phyloP scores from a whole-genome alignment of 148 eudicot species.

The Vaccinium vitisidaea region DNA sequence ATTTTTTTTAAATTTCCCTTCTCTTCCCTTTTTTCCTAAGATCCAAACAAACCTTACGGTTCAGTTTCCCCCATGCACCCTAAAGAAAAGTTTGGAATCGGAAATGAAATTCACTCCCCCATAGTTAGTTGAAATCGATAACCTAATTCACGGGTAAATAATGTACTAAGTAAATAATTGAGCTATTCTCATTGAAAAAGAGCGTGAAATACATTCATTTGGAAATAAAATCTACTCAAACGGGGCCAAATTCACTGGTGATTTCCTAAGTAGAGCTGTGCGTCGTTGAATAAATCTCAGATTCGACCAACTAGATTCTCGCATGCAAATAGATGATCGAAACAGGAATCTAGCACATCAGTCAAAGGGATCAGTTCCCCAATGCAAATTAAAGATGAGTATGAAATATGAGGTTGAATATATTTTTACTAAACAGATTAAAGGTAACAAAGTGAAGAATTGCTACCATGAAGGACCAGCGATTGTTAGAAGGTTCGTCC shows the following conservation, averaged over 20 bases:
- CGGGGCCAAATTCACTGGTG: not conserved
- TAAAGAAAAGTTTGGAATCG: not conserved
- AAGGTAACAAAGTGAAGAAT: not conserved
- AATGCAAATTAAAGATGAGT: not conserved
- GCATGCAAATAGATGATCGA: conserved; percentile 1
- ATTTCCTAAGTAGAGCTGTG: not conserved
- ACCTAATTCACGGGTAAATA: not conserved
- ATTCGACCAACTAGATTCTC: not conserved
- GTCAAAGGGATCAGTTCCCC: not conserved
- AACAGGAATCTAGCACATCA: not conserved
- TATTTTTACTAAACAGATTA: conserved; percentile 10
- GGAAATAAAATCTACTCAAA: not conserved
- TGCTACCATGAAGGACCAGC: conserved; percentile 74
- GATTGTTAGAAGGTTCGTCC: conserved; percentile 67
- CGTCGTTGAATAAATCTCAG: not conserved
- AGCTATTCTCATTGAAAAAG: not conserved
- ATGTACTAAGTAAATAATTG: not conserved
- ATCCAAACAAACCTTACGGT: not conserved
- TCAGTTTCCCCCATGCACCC: not conserved
- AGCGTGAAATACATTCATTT: not conserved
- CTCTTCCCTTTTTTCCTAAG: no score
- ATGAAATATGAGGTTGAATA: not conserved
- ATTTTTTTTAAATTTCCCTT: no score
- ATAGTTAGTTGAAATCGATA: not conserved
- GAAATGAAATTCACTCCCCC: not conserved